A percentile compares a stretch with the other conserved stretches of the same genome.
Conservation (phyloP, 1,284 basidiomycete species). For the Exobasidium rhododendri region DNA sequence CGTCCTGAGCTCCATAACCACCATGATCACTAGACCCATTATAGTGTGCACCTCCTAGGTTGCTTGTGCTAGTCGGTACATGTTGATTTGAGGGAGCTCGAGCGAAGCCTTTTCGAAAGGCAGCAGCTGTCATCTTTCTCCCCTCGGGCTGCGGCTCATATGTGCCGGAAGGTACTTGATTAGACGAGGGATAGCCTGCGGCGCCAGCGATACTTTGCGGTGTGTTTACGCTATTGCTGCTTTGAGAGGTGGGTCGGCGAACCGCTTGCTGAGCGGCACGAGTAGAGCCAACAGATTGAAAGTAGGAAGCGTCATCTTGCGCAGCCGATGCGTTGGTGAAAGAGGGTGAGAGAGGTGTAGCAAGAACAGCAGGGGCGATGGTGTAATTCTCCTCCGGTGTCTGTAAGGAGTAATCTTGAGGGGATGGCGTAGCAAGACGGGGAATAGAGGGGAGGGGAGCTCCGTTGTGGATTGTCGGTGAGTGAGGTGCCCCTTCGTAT, state of each 20-base stretch:
- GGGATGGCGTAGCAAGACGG: slow-evolving; percentile 16
- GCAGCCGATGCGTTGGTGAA: slow-evolving; percentile 1
- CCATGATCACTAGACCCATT: neutral
- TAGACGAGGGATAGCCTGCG: neutral
- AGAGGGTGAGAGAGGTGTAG: slow-evolving; percentile 8
- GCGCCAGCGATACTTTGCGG: slow-evolving; percentile 1
- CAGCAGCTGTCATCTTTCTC: slow-evolving; percentile 47
- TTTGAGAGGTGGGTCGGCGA: slow-evolving; percentile 27
- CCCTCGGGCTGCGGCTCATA: slow-evolving; percentile 22
- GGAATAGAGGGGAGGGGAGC: neutral
- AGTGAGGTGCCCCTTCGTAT: neutral
- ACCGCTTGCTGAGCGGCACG: slow-evolving; percentile 41
- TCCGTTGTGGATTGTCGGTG: neutral
- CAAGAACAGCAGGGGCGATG: slow-evolving; percentile 4
- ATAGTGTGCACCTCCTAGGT: neutral
- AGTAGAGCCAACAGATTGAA: slow-evolving; percentile 39
- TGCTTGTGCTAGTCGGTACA: neutral
- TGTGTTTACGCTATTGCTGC: neutral
- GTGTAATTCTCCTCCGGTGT: neutral
- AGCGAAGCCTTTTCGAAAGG: slow-evolving; percentile 42
- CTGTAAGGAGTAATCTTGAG: slow-evolving; percentile 13
- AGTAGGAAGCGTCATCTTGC: slow-evolving; percentile 33
- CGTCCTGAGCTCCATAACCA: neutral
- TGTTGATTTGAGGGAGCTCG: slow-evolving; percentile 29
- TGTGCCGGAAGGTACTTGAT: slow-evolving; percentile 10